Evolutionary conservation across 2,329 filamentous ascomycete genomes (phyloP).

Genomic region (Aureobasidium sp.): DNA sequence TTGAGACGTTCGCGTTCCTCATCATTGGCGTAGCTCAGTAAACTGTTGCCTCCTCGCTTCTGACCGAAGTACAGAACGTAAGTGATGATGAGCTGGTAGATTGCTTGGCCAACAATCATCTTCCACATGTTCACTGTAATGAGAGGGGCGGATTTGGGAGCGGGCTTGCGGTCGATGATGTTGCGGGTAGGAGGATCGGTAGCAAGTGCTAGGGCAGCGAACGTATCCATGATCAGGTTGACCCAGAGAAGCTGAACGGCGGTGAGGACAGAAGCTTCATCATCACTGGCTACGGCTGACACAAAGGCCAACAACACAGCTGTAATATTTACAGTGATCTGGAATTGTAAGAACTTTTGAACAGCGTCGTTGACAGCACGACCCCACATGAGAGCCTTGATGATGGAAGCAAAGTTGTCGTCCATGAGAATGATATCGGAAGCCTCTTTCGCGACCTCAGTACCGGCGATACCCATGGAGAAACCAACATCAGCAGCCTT

Average conservation of each 20-base stretch:
- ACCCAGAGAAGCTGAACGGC: slow-evolving; percentile 94
- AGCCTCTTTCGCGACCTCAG: slow-evolving; percentile 57
- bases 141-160: slow-evolving; percentile 64
- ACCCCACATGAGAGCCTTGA: slow-evolving; percentile 56
- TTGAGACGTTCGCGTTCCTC: slow-evolving; percentile 49
- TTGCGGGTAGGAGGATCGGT: slow-evolving; percentile 82
- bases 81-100: slow-evolving; percentile 76
- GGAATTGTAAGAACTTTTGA: slow-evolving; percentile 56
- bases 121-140: slow-evolving; percentile 97
- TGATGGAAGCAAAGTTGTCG: slow-evolving; percentile 57
- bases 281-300: slow-evolving; percentile 64
- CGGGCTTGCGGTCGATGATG: slow-evolving; percentile 72
- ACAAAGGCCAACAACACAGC: slow-evolving; percentile 83
- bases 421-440: slow-evolving; percentile 57
- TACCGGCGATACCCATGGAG: slow-evolving; percentile 61
- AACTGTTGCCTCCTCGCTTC: slow-evolving; percentile 30
- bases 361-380: slow-evolving; percentile 51
- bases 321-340: slow-evolving; percentile 85
- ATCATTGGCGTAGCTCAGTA: slow-evolving; percentile 51
- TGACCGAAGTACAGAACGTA: slow-evolving; percentile 78
- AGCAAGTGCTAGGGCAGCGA: slow-evolving; percentile 79
- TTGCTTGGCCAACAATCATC: slow-evolving; percentile 90
- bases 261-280: slow-evolving; percentile 69
- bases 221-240: slow-evolving; percentile 95
- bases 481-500: slow-evolving; percentile 62